Evolutionary conservation across 2,329 filamentous ascomycete species (phyloP).

Genomic region (Colletotrichum echinochloae): DNA sequence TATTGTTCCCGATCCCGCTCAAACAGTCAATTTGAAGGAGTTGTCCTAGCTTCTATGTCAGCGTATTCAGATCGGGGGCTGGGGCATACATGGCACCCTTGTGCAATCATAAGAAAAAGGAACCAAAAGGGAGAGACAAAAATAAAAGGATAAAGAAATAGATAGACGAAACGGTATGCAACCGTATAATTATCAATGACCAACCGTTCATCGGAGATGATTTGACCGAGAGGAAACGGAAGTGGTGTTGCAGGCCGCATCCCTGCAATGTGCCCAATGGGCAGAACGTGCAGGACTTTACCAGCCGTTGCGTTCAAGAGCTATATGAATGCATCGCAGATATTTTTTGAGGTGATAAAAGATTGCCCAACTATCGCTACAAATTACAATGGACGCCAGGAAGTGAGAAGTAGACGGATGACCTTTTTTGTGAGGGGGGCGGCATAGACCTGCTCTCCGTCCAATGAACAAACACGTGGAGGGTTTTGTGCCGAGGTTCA

Average conservation of each 20-base stretch:
- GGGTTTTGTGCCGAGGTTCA: slow-evolving; percentile 28
- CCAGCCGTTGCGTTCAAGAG: neutral
- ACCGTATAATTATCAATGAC: neutral
- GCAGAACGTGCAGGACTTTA: neutral
- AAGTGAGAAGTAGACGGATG: neutral
- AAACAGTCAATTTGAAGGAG: neutral
- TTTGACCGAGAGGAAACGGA: neutral
- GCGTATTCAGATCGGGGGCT: neutral
- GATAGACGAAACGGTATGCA: neutral
- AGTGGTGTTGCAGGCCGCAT: neutral
- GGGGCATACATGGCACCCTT: neutral
- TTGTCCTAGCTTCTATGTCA: too few species aligned
- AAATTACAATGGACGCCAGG: neutral
- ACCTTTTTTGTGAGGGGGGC: too few species aligned
- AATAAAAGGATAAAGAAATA: too few species aligned
- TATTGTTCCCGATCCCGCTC: slow-evolving; percentile 1
- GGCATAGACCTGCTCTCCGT: neutral
- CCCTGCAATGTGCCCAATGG: neutral
- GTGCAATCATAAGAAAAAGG: neutral
- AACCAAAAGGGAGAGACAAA: too few species aligned
- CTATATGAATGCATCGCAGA: too few species aligned
- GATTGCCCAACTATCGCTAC: neutral
- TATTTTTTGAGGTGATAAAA: too few species aligned
- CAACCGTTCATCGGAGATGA: too few species aligned
- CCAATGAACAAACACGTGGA: neutral